phyloP scores from a whole-genome alignment of 2,329 filamentous ascomycete genomes.

The Clonostachys solani region DNA sequence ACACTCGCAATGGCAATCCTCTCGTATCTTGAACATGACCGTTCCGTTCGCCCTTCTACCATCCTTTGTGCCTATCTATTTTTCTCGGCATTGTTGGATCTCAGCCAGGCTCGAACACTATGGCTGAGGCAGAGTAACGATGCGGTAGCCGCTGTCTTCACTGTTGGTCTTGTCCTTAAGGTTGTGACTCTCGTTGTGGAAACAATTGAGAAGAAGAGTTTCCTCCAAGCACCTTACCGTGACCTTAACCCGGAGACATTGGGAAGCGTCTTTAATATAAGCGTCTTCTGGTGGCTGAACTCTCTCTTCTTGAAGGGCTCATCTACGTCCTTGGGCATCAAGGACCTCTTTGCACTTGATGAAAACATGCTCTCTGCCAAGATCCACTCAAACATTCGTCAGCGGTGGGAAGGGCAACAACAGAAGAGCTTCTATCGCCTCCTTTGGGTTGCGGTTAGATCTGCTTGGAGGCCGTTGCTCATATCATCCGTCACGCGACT shows the following conservation, averaged over 20 bases:
- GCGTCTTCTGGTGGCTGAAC: conserved; percentile 27
- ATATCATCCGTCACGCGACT: conserved; percentile 18
- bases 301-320: conserved; percentile 16
- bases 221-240: conserved; percentile 8
- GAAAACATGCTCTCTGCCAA: conserved; percentile 4
- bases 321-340: conserved; percentile 3
- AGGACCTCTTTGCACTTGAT: conserved; percentile 7
- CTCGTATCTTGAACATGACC: conserved; percentile 22
- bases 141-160: conserved; percentile 13
- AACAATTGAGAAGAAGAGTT: conserved; percentile 15
- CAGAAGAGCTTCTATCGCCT: neutral
- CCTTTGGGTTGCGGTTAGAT: conserved; percentile 1
- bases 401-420: conserved; percentile 4
- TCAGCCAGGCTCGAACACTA: conserved; percentile 19
- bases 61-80: conserved; percentile 20
- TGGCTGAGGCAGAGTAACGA: conserved; percentile 16
- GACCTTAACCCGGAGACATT: conserved; percentile 20
- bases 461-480: conserved; percentile 14
- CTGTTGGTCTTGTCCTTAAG: conserved; percentile 15
- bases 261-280: conserved; percentile 22
- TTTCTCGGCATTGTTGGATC: conserved; percentile 19
- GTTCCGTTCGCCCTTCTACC: conserved; percentile 21
- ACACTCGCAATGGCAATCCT: conserved; percentile 14
- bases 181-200: conserved; percentile 20
- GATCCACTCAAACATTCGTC: conserved; percentile 1